A percentile compares a stretch with the other conserved stretches of the same genome.
Evolutionary conservation across 2,329 filamentous ascomycete species (phyloP).

Genomic region (Aspergillus quadrilineatus): DNA sequence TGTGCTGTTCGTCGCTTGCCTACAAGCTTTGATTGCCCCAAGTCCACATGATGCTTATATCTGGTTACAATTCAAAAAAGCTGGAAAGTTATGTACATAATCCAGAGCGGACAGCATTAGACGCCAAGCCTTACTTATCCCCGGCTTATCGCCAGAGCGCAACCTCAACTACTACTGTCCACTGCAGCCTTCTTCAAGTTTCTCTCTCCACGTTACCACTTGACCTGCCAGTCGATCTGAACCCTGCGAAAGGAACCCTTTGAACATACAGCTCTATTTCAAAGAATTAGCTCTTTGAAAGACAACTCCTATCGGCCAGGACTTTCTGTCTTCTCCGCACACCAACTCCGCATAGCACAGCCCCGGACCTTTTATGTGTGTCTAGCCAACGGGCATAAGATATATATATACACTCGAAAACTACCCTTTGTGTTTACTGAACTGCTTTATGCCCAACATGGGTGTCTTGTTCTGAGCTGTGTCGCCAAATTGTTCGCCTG

Average conservation of each 20-base stretch:
- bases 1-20: neutral
- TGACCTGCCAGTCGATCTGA: neutral
- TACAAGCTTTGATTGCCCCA: neutral
- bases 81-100: neutral
- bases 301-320: neutral
- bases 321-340: neutral
- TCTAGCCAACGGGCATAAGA: neutral
- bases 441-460: neutral
- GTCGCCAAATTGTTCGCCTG: constrained; percentile 7
- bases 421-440: neutral
- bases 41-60: neutral
- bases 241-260: neutral
- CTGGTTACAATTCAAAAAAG: neutral
- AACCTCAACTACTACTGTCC: constrained; percentile 8
- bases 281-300: neutral
- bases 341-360: neutral
- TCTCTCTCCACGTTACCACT: neutral
- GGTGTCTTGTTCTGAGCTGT: neutral
- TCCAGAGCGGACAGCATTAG: neutral
- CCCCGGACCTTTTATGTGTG: neutral
- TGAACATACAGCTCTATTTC: neutral
- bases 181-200: neutral
- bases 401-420: neutral
- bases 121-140: constrained; percentile 16
- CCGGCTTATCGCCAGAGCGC: constrained; percentile 17